phyloP scores from a whole-genome alignment of 2,329 filamentous ascomycete genomes.

The Rachicladosporium sp. region DNA sequence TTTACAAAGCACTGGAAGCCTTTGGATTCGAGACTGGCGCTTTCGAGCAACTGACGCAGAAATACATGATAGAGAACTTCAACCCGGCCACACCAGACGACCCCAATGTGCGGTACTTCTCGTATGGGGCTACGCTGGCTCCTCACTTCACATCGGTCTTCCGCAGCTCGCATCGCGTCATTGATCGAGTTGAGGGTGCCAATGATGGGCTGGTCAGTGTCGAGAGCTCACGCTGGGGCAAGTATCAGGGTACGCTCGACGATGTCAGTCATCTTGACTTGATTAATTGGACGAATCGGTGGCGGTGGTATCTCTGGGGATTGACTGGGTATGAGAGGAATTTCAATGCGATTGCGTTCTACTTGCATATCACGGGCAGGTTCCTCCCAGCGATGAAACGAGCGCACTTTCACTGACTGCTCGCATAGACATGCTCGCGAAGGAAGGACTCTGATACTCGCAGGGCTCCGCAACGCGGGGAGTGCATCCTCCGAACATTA shows the following conservation, averaged over 20 bases:
- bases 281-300: constrained; percentile 54
- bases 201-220: constrained; percentile 57
- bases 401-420: not conserved
- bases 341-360: constrained; percentile 54
- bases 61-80: constrained; percentile 46
- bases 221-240: constrained; percentile 47
- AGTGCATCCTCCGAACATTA: too few species aligned
- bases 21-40: constrained; percentile 47
- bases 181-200: constrained; percentile 42
- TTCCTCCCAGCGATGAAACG: constrained; percentile 21
- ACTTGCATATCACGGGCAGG: constrained; percentile 49
- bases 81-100: constrained; percentile 47
- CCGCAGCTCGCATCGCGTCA: constrained; percentile 42
- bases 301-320: constrained; percentile 46
- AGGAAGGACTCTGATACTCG: constrained; percentile 23
- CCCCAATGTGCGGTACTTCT: constrained; percentile 46
- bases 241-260: constrained; percentile 51
- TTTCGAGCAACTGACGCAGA: constrained; percentile 48
- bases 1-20: constrained; percentile 44
- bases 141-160: constrained; percentile 47
- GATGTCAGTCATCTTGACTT: constrained; percentile 52
- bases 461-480: too few species aligned
- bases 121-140: constrained; percentile 48
- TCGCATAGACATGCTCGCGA: constrained; percentile 27
- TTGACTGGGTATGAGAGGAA: constrained; percentile 44